These are phyloP conservation scores for Populus hybrid DNA, from an alignment of 441 rosid species.

Conservation along the genomic window DNA sequence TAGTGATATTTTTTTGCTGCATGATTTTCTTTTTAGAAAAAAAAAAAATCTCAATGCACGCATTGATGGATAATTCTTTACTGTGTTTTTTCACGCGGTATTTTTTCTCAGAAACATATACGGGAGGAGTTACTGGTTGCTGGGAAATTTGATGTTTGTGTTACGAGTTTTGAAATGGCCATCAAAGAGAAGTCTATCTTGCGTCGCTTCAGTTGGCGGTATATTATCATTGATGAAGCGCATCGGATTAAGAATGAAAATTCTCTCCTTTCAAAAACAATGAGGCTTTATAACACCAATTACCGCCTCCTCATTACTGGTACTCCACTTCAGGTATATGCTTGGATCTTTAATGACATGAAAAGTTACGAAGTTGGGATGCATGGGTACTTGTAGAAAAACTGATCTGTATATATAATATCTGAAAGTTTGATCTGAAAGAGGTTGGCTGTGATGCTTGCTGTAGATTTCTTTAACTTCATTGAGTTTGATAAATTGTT, in stretches of 20 bases:
- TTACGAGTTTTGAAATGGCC: slow-evolving; percentile 99
- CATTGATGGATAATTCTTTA: background rate
- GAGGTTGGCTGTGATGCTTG: too few relatives aligned
- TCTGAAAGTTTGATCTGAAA: too few relatives aligned
- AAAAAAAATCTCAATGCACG: background rate
- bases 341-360: slow-evolving; percentile 7
- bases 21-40: background rate
- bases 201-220: slow-evolving; percentile 99
- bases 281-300: slow-evolving; percentile 91
- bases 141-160: slow-evolving; percentile 98
- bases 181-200: slow-evolving; percentile 90
- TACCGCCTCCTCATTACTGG: slow-evolving; percentile 97
- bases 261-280: slow-evolving; percentile 96
- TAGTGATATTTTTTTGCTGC: slow-evolving; percentile 2
- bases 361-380: background rate
- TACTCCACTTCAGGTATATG: slow-evolving; percentile 94
- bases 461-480: background rate
- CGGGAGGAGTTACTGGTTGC: slow-evolving; percentile 92
- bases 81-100: background rate
- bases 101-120: slow-evolving; percentile 67
- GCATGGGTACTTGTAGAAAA: too few relatives aligned
- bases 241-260: slow-evolving; percentile 98
- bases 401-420: too few relatives aligned
- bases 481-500: background rate
- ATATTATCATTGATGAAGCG: slow-evolving; percentile 96